Percentiles rank a stretch among this genome's conserved stretches.
These are phyloP conservation scores for Guyanaporus albipodus DNA, from an alignment of 768 basidiomycete genomes.

Conservation along the genomic window DNA sequence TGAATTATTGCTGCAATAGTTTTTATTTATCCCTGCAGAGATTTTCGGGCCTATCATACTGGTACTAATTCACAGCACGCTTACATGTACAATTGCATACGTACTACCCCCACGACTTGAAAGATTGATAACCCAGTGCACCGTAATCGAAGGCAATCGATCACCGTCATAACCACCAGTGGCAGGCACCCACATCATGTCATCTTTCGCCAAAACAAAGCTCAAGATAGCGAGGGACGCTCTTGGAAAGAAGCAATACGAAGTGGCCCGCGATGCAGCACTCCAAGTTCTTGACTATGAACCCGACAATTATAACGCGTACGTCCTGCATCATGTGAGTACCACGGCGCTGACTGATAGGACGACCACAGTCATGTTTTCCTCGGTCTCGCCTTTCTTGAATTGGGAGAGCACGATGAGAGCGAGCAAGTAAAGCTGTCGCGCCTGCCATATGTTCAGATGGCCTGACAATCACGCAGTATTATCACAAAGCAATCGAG, in stretches of 20 bases:
- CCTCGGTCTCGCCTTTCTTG: constrained; percentile 73
- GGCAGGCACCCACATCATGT: too few species aligned
- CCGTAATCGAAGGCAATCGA: too few species aligned
- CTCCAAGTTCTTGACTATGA: constrained; percentile 69
- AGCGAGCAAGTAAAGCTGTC: constrained; percentile 79
- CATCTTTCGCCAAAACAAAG: constrained; percentile 57
- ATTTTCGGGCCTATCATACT: neutral
- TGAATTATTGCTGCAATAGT: neutral
- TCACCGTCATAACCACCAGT: too few species aligned
- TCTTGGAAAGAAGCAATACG: constrained; percentile 71
- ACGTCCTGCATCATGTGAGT: constrained; percentile 23
- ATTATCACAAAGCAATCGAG: constrained; percentile 73
- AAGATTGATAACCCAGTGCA: too few species aligned
- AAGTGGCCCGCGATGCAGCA: constrained; percentile 62
- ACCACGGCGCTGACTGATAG: constrained; percentile 1
- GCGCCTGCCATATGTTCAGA: constrained; percentile 1
- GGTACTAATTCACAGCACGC: too few species aligned
- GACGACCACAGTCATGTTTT: constrained; percentile 74
- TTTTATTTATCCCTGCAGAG: neutral
- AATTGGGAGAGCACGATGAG: constrained; percentile 63
- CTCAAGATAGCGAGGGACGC: constrained; percentile 79
- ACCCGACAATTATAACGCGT: constrained; percentile 86
- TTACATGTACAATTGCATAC: too few species aligned
- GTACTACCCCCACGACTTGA: too few species aligned
- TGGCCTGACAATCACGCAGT: constrained; percentile 40